Conservation (phyloP, 805 yeast genomes). For the Nakazawaea molendinolei region DNA sequence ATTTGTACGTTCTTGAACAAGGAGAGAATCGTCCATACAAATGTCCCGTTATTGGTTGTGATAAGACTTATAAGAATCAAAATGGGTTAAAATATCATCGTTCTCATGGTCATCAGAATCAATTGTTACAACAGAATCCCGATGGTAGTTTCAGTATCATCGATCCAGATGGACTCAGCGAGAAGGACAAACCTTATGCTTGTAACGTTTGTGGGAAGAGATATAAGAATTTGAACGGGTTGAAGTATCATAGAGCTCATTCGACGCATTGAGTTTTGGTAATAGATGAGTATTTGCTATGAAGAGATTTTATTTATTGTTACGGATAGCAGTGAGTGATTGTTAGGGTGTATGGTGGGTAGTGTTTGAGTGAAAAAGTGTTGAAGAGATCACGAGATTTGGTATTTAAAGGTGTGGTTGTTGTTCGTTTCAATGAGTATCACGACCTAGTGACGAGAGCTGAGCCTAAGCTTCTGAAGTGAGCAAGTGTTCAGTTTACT, state of each 20-base stretch:
- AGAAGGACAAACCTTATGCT: constrained; percentile 95
- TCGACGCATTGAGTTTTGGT: constrained; percentile 66
- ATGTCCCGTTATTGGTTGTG: constrained; percentile 98
- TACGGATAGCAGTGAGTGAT: too few species aligned
- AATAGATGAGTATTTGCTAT: too few species aligned
- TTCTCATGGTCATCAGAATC: constrained; percentile 95
- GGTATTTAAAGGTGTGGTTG: too few species aligned
- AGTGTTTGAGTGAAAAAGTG: too few species aligned
- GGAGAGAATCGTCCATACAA: constrained; percentile 92
- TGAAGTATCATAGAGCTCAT: constrained; percentile 96
- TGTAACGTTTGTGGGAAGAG: constrained; percentile 98
- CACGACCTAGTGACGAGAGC: too few species aligned
- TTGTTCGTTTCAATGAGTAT: too few species aligned
- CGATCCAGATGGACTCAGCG: constrained; percentile 95
- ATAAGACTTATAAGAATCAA: constrained; percentile 94
- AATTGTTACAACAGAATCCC: constrained; percentile 79
- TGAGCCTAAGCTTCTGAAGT: too few species aligned
- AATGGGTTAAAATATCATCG: constrained; percentile 95
- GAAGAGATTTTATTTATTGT: too few species aligned
- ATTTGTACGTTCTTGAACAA: constrained; percentile 84
- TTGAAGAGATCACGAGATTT: too few species aligned
- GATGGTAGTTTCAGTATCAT: constrained; percentile 91
- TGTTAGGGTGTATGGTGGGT: too few species aligned
- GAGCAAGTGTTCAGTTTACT: too few species aligned
- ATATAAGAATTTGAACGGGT: constrained; percentile 91